Evolutionary conservation across 768 basidiomycete species (phyloP).

Genomic region (Termitomyces sp.): DNA sequence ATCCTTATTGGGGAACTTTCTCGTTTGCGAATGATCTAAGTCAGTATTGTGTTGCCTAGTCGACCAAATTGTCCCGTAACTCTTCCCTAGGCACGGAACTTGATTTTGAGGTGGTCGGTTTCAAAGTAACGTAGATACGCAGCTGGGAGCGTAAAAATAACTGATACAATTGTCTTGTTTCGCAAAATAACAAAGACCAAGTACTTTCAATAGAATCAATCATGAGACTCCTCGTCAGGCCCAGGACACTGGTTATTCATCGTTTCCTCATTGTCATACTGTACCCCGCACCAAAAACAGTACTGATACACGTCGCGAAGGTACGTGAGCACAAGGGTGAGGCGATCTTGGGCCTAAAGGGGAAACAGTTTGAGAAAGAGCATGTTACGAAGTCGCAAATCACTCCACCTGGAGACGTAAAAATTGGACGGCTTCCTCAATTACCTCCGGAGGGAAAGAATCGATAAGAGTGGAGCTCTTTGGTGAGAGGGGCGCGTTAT

Average conservation of each 20-base stretch:
- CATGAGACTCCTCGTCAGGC: constrained; percentile 72
- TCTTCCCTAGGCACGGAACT: background rate
- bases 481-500: constrained; percentile 34
- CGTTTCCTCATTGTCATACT: constrained; percentile 62
- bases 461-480: constrained; percentile 24
- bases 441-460: constrained; percentile 49
- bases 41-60: background rate
- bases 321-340: constrained; percentile 67
- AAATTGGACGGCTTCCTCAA: constrained; percentile 70
- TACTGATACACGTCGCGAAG: constrained; percentile 71
- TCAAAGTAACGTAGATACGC: background rate
- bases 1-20: background rate
- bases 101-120: background rate
- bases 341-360: constrained; percentile 65
- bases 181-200: background rate
- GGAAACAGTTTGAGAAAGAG: constrained; percentile 15
- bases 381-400: constrained; percentile 8
- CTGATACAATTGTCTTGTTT: background rate
- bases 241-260: constrained; percentile 73
- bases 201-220: constrained; percentile 38
- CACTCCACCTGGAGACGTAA: constrained; percentile 59
- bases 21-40: background rate
- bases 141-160: background rate
- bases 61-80: background rate
- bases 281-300: constrained; percentile 88